Conservation (phyloP, 1,139 yeast species). For the Kurtzmaniella quercitrusa region DNA sequence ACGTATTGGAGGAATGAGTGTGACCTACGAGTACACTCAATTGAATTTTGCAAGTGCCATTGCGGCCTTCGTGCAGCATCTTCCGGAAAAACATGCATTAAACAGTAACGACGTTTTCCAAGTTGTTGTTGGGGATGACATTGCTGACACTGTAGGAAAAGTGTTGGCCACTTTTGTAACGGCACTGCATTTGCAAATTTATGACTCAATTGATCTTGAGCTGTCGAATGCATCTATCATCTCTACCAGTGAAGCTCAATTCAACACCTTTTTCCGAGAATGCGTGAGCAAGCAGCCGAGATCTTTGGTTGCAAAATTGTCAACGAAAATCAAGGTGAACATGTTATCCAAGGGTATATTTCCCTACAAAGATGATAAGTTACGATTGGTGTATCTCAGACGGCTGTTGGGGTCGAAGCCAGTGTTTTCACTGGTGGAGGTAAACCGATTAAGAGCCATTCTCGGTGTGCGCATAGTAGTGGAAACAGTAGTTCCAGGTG, state of each 20-base stretch:
- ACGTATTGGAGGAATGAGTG: conserved; percentile 17
- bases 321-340: conserved; percentile 10
- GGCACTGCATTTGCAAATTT: conserved; percentile 13
- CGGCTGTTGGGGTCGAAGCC: conserved; percentile 13
- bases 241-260: conserved; percentile 15
- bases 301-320: background rate
- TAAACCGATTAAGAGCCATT: conserved; percentile 43
- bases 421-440: conserved; percentile 20
- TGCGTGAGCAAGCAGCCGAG: background rate
- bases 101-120: conserved; percentile 37
- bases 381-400: conserved; percentile 42
- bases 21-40: conserved; percentile 46
- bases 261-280: conserved; percentile 7
- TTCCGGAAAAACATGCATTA: conserved; percentile 47
- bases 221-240: conserved; percentile 21
- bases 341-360: conserved; percentile 28
- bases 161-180: conserved; percentile 27
- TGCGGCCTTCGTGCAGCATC: conserved; percentile 57
- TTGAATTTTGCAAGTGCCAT: conserved; percentile 59
- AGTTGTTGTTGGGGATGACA: conserved; percentile 21
- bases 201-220: conserved; percentile 5
- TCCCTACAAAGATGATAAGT: conserved; percentile 5
- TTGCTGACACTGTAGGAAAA: conserved; percentile 21
- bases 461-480: conserved; percentile 48
- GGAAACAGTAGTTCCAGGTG: conserved; percentile 45